A percentile compares a stretch with the other conserved stretches of the same genome.
These are phyloP conservation scores for Fomes fomentarius DNA, from an alignment of 1,284 basidiomycete species.

Conservation along the genomic window DNA sequence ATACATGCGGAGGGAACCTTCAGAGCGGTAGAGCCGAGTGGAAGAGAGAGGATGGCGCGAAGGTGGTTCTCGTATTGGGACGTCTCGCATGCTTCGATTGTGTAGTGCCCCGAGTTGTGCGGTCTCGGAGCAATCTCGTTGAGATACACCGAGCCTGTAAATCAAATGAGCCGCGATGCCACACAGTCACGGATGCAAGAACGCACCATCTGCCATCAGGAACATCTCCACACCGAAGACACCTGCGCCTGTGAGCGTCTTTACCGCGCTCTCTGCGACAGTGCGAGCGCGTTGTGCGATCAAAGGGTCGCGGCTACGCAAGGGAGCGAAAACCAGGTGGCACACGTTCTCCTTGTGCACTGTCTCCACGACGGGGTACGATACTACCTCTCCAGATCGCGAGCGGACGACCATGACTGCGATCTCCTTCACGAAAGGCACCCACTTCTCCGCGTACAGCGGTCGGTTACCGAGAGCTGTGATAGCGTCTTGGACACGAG, in stretches of 20 bases:
- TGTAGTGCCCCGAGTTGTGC: constrained; percentile 99
- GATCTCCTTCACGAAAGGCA: constrained; percentile 88
- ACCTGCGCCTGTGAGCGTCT: constrained; percentile 86
- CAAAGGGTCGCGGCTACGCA: constrained; percentile 63
- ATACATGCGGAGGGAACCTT: constrained; percentile 90
- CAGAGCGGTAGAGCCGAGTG: constrained; percentile 88
- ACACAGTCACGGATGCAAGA: constrained; percentile 1
- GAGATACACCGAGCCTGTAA: constrained; percentile 75
- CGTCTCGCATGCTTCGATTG: constrained; percentile 96
- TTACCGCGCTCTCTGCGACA: constrained; percentile 86
- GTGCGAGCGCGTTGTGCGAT: constrained; percentile 67
- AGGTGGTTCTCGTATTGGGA: constrained; percentile 99
- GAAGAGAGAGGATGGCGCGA: constrained; percentile 91
- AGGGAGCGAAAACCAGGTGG: constrained; percentile 89
- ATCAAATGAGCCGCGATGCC: constrained; percentile 9
- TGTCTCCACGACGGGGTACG: constrained; percentile 96
- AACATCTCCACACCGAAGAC: constrained; percentile 99
- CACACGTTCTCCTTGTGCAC: constrained; percentile 95
- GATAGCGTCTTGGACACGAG: constrained; percentile 68
- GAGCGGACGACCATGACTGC: constrained; percentile 98
- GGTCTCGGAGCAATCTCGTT: constrained; percentile 99
- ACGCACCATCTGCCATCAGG: constrained; percentile 82
- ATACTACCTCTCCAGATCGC: constrained; percentile 71
- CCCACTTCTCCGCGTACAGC: constrained; percentile 95
- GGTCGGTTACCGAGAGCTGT: constrained; percentile 64